These are phyloP conservation scores for Fraxinus pennsylvanica DNA, from an alignment of 257 asterid genomes.

Conservation along the genomic window DNA sequence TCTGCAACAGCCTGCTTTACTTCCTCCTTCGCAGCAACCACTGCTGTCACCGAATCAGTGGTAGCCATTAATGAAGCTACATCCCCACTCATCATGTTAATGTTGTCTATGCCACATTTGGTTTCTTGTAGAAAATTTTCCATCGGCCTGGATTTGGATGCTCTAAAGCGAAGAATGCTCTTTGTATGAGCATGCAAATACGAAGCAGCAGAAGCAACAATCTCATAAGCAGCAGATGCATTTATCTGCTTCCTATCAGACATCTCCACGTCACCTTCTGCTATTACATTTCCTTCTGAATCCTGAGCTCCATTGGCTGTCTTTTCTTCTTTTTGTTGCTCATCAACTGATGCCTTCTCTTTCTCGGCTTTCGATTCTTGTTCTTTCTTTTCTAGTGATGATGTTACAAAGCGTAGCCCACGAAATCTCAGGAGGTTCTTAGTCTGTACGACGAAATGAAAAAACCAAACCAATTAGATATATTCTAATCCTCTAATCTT, in stretches of 20 bases:
- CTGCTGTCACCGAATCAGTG: slow-evolving; percentile 48
- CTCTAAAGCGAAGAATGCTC: slow-evolving; percentile 37
- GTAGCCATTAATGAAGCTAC: slow-evolving; percentile 49
- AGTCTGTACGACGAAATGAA: slow-evolving; percentile 50
- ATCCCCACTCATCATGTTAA: slow-evolving; percentile 27
- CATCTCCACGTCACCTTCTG: slow-evolving; percentile 24
- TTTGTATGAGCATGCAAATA: slow-evolving; percentile 48
- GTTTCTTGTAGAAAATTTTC: slow-evolving; percentile 17
- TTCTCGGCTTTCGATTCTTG: slow-evolving; percentile 52
- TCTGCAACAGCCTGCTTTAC: slow-evolving; percentile 60
- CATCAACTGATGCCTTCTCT: slow-evolving; percentile 48
- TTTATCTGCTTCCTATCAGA: slow-evolving; percentile 26
- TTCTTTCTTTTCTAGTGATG: slow-evolving; percentile 84
- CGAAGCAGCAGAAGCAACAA: slow-evolving; percentile 57
- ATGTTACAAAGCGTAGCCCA: slow-evolving; percentile 61
- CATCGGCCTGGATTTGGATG: slow-evolving; percentile 21
- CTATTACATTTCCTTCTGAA: slow-evolving; percentile 24
- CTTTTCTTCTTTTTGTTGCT: slow-evolving; percentile 30
- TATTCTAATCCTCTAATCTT: neutral
- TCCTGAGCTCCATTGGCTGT: slow-evolving; percentile 27
- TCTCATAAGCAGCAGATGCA: slow-evolving; percentile 47
- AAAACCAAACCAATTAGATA: slow-evolving; percentile 1
- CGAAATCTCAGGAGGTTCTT: slow-evolving; percentile 60
- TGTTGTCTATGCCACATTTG: slow-evolving; percentile 1
- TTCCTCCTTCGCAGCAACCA: slow-evolving; percentile 58